Evolutionary conservation across 345 rosid species (phyloP).

Genomic region (Hibiscus syriacus): DNA sequence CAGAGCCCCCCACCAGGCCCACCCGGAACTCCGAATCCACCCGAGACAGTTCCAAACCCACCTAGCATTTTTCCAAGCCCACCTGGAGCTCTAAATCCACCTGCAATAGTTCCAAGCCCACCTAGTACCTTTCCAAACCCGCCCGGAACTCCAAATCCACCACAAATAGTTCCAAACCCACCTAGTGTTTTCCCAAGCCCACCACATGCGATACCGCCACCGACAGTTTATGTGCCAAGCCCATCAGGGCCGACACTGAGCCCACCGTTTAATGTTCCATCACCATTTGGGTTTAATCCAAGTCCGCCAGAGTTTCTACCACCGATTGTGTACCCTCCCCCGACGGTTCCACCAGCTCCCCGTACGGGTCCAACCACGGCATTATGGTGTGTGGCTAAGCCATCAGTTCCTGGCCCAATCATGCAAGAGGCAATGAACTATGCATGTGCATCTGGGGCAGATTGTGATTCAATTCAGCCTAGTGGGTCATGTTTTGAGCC

Average conservation of each 20-base stretch:
- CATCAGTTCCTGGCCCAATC: conserved; percentile 91
- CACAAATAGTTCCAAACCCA: not conserved
- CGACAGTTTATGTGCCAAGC: not conserved
- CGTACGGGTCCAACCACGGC: conserved; percentile 32
- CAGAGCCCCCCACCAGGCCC: conserved; percentile 14
- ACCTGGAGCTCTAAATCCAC: not conserved
- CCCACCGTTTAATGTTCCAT: conserved; percentile 14
- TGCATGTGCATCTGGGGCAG: conserved; percentile 87
- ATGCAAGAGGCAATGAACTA: conserved; percentile 89
- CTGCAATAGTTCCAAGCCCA: not conserved
- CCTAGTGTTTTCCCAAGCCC: not conserved
- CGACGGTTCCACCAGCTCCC: conserved; percentile 47
- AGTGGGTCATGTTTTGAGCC: conserved; percentile 71
- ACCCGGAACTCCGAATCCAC: conserved; percentile 18
- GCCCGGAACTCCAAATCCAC: not conserved
- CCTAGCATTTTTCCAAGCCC: conserved; percentile 21
- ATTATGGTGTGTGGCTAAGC: conserved; percentile 59
- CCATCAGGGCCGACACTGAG: not conserved
- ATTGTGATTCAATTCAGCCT: conserved; percentile 62
- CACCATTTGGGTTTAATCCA: conserved; percentile 26
- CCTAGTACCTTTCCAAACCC: not conserved
- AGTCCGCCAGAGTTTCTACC: conserved; percentile 45
- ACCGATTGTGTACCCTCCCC: conserved; percentile 77
- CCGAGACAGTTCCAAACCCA: conserved; percentile 25
- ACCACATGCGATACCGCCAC: not conserved